Evolutionary conservation across 202 grass and related monocot species (phyloP).

Genomic region (Digitaria exilis): DNA sequence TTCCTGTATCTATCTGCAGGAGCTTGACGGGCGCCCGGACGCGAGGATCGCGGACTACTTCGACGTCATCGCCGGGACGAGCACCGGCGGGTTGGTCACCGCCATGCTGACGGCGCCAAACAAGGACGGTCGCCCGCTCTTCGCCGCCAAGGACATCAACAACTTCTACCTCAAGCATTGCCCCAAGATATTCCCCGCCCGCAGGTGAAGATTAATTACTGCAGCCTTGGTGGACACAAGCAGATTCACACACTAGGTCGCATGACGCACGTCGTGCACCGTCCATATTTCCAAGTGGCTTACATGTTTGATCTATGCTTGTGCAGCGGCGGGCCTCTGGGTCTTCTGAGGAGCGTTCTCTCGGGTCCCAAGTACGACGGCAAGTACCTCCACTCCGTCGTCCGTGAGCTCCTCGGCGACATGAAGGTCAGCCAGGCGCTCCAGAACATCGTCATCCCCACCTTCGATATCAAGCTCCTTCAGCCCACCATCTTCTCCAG

Average conservation of each 20-base stretch:
- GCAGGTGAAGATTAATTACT: no score
- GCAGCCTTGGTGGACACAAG: no score
- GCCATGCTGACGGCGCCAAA: slow-evolving; percentile 65
- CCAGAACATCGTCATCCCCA: slow-evolving; percentile 58
- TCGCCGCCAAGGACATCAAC: slow-evolving; percentile 59
- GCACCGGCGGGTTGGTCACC: slow-evolving; percentile 66
- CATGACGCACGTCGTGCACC: no score
- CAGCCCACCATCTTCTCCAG: slow-evolving; percentile 62
- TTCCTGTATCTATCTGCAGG: background rate
- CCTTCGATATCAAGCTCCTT: slow-evolving; percentile 83
- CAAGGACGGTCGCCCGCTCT: slow-evolving; percentile 46
- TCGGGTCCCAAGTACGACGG: slow-evolving; percentile 64
- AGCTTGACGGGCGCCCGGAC: slow-evolving; percentile 41
- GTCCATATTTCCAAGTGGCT: no score
- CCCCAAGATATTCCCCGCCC: slow-evolving; percentile 61
- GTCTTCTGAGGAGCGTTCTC: background rate
- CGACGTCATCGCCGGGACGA: slow-evolving; percentile 65
- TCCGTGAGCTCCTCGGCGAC: slow-evolving; percentile 38
- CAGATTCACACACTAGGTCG: no score
- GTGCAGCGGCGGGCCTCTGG: background rate
- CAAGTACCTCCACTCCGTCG: slow-evolving; percentile 51
- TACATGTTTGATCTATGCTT: no score
- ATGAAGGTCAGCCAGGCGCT: slow-evolving; percentile 45
- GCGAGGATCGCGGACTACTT: slow-evolving; percentile 66
- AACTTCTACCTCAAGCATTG: slow-evolving; percentile 56